Evolutionary conservation across 1,139 yeast genomes (phyloP).

Genomic region (Spencermartinsiella ligniputridi): DNA sequence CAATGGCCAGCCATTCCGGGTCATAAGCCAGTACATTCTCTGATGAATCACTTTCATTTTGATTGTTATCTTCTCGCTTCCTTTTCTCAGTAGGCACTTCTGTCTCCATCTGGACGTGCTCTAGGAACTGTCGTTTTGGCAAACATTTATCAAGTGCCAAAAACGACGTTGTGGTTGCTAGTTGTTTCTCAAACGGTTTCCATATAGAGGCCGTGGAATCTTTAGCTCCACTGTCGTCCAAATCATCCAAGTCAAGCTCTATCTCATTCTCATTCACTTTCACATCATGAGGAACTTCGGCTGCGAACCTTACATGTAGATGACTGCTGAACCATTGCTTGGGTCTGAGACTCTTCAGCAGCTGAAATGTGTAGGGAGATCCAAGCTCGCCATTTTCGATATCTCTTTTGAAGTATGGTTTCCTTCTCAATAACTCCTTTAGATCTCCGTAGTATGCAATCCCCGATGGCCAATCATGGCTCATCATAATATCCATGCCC

Average conservation of each 20-base stretch:
- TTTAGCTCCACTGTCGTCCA: constrained; percentile 7
- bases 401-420: constrained; percentile 68
- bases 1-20: constrained; percentile 38
- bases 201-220: not conserved
- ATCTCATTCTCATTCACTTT: constrained; percentile 39
- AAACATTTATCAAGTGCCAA: constrained; percentile 83
- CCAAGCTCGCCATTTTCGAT: constrained; percentile 62
- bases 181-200: not conserved
- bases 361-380: constrained; percentile 59
- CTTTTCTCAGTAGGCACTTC: constrained; percentile 18
- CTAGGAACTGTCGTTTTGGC: constrained; percentile 54
- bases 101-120: constrained; percentile 36
- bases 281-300: constrained; percentile 40
- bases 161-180: constrained; percentile 47
- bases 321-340: constrained; percentile 85
- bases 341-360: constrained; percentile 58
- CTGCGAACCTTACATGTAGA: constrained; percentile 71
- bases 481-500: constrained; percentile 52
- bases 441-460: constrained; percentile 64
- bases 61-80: constrained; percentile 4
- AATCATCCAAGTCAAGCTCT: constrained; percentile 35
- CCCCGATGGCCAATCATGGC: constrained; percentile 96
- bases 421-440: constrained; percentile 43
- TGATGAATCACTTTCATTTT: not conserved
- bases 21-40: constrained; percentile 32